phyloP scores from a whole-genome alignment of 2,329 filamentous ascomycete species.

The Colletotrichum sidae region DNA sequence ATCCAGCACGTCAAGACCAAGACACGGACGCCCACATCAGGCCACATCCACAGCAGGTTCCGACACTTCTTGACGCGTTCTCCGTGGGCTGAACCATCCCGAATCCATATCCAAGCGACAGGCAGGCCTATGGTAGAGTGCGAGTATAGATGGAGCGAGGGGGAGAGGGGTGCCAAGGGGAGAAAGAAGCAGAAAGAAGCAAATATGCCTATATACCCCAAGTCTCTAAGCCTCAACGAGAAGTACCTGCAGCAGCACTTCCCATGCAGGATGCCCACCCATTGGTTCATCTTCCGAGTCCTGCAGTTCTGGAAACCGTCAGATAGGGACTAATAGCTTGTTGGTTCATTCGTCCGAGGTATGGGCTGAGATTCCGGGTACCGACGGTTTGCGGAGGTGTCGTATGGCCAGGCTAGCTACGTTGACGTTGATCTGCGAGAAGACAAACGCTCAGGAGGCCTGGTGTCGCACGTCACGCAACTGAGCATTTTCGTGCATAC shows the following conservation, averaged over 20 bases:
- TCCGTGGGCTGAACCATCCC: slow-evolving; percentile 13
- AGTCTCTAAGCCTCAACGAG: slow-evolving; percentile 28
- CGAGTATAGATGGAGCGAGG: not conserved
- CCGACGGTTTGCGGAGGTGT: too few species aligned
- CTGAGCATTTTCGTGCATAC: too few species aligned
- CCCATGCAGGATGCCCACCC: slow-evolving; percentile 7
- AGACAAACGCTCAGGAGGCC: too few species aligned
- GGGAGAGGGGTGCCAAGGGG: not conserved
- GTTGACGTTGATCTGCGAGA: too few species aligned
- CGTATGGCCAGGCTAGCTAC: too few species aligned
- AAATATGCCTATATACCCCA: slow-evolving; percentile 16
- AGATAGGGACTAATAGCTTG: slow-evolving; percentile 1
- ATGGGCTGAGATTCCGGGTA: too few species aligned
- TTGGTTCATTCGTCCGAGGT: slow-evolving; percentile 27
- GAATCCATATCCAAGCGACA: slow-evolving; percentile 14
- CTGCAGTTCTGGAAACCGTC: slow-evolving; percentile 12
- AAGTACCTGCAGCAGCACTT: slow-evolving; percentile 17
- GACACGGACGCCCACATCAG: slow-evolving; percentile 10
- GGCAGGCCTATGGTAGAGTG: slow-evolving; percentile 6
- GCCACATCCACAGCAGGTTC: slow-evolving; percentile 14
- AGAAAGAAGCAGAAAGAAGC: slow-evolving; percentile 2
- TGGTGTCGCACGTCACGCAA: too few species aligned
- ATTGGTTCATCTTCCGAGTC: slow-evolving; percentile 29
- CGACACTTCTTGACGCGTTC: slow-evolving; percentile 19
- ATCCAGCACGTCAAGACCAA: not conserved